These are phyloP conservation scores for Lenwebbia sp. DNA, from an alignment of 345 rosid species.

Conservation along the genomic window DNA sequence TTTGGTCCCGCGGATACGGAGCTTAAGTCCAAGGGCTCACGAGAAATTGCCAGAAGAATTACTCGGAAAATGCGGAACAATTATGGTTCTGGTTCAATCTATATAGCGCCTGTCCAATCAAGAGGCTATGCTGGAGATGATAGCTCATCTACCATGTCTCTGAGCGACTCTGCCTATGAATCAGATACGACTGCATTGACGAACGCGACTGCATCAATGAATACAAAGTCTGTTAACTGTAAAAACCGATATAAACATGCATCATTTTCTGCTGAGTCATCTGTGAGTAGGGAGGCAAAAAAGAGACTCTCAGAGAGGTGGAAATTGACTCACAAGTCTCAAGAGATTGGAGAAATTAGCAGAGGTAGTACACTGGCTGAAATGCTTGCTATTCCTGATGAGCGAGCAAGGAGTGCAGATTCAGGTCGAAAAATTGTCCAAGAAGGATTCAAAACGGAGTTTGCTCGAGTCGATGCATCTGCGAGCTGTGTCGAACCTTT, in stretches of 20 bases:
- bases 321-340: conserved; percentile 62
- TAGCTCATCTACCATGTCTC: conserved; percentile 58
- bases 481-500: conserved; percentile 40
- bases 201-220: conserved; percentile 8
- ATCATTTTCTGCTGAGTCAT: conserved; percentile 55
- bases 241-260: conserved; percentile 25
- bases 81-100: conserved; percentile 25
- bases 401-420: conserved; percentile 32
- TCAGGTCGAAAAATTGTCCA: conserved; percentile 16
- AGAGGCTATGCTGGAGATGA: conserved; percentile 75
- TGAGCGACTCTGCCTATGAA: conserved; percentile 65
- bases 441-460: conserved; percentile 8
- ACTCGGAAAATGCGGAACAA: conserved; percentile 53
- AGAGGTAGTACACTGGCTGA: conserved; percentile 78
- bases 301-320: conserved; percentile 95
- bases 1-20: conserved; percentile 37
- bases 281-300: conserved; percentile 76
- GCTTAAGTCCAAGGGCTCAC: conserved; percentile 51
- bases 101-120: conserved; percentile 30
- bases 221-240: conserved; percentile 29
- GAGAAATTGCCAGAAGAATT: conserved; percentile 55
- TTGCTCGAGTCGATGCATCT: conserved; percentile 11
- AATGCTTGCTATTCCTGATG: conserved; percentile 78
- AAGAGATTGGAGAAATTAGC: conserved; percentile 37
- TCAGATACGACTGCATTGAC: conserved; percentile 30